Conservation (phyloP, 2,329 filamentous ascomycete species). For the Calonectria pteridis region DNA sequence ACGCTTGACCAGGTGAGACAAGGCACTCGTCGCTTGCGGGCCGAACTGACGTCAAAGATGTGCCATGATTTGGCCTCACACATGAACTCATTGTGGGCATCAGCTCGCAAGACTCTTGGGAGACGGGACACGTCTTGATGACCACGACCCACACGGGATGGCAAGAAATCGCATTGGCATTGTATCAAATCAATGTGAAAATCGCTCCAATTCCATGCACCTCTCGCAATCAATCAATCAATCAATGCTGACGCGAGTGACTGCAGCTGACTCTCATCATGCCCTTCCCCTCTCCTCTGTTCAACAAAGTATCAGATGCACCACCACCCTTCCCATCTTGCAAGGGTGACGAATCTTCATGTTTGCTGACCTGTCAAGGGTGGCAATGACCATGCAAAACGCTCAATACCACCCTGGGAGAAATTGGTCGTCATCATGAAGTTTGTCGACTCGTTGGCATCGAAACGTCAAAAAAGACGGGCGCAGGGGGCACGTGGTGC, state of each 20-base stretch:
- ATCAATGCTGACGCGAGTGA: no score
- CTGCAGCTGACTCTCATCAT: background rate
- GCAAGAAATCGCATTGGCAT: background rate
- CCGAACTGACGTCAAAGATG: constrained; percentile 19
- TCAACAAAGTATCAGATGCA: background rate
- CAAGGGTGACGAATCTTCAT: constrained; percentile 2
- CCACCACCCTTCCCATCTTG: background rate
- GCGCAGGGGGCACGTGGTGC: constrained; percentile 1
- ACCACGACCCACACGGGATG: background rate
- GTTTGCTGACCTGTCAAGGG: background rate
- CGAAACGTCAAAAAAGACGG: background rate
- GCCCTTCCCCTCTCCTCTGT: background rate
- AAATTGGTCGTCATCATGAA: background rate
- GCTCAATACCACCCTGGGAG: background rate
- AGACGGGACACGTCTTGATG: background rate
- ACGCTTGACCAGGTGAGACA: background rate
- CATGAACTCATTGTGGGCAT: background rate
- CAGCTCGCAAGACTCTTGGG: background rate
- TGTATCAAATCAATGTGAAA: background rate
- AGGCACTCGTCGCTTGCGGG: background rate
- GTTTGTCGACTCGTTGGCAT: background rate
- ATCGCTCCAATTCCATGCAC: background rate
- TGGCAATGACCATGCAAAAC: constrained; percentile 1
- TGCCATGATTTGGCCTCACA: background rate
- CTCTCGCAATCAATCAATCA: background rate